Evolutionary conservation across 208 protist species (phyloP).

Genomic region (Trypanosoma vivax): DNA sequence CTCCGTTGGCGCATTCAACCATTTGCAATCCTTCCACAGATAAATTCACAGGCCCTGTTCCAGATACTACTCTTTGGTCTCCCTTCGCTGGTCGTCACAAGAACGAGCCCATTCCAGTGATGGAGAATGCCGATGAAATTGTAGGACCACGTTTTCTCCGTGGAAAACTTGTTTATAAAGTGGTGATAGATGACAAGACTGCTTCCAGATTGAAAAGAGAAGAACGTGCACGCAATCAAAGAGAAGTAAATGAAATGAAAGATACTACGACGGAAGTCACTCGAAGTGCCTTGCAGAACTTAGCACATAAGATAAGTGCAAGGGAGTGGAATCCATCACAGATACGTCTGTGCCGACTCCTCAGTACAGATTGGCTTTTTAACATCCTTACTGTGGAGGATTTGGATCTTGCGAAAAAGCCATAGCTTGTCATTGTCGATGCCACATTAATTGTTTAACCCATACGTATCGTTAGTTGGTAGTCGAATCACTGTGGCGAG

Average conservation of each 20-base stretch:
- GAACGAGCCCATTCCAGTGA: conserved; percentile 7
- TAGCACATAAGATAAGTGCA: conserved; percentile 33
- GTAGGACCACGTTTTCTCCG: conserved; percentile 50
- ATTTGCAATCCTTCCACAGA: background rate
- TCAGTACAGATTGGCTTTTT: conserved; percentile 62
- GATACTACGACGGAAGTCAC: conserved; percentile 18
- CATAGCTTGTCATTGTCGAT: background rate
- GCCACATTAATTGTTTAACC: no score
- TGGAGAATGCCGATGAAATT: conserved; percentile 41
- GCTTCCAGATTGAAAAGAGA: conserved; percentile 42
- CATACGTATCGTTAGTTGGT: no score
- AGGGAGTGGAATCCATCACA: conserved; percentile 36
- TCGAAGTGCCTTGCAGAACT: conserved; percentile 26
- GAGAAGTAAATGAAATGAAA: conserved; percentile 11
- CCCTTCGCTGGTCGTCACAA: conserved; percentile 10
- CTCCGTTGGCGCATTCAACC: conserved; percentile 10
- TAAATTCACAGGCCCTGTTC: background rate
- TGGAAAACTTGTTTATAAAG: conserved; percentile 55
- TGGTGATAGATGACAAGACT: conserved; percentile 48
- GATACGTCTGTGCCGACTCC: conserved; percentile 23
- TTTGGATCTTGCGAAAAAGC: conserved; percentile 33
- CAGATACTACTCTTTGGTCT: conserved; percentile 16
- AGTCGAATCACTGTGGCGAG: no score
- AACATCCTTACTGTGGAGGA: conserved; percentile 38
- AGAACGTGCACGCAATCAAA: conserved; percentile 25